Evolutionary conservation across 2,329 filamentous ascomycete genomes (phyloP), one percentile per base, ranked within the genome.

Genomic region (Alternaria incomplexa): DNA sequence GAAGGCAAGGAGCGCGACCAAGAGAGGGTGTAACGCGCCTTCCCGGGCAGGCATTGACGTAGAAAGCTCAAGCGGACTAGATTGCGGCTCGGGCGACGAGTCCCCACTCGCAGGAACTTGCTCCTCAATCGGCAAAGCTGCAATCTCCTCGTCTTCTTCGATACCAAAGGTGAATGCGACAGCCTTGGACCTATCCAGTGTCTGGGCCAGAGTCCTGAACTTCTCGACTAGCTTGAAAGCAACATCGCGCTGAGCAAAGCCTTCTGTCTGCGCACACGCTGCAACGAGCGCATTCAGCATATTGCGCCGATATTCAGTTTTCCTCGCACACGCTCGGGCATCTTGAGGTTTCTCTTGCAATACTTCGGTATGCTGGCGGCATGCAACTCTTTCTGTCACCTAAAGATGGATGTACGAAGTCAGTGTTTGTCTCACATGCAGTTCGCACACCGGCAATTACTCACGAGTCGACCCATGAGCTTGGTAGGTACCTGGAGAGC

Each of bases 1-100:
- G 52, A 58, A 70, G 3, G 66, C 62, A 12, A 68, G 22, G 12
- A 68, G 54, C 13, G 62, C 63, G 12, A 67, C 46, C 20, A 44
- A 50, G 2, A 69, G 50, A 9, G 66, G 66, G 32, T 68, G 66
- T 8, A 65, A 13, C 3, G 64, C 5, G 17, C 44, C 22, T 25
- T 50, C 9, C 9, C 9, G 7, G 23, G 7, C n/a, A 20, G 23
- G 12, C n/a, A 51, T 23, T 12, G 30, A 32, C 3, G 9, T 26
- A 26, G 32, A 23, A 52, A 13, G 10, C 13, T 22, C 7, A 17
- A 26, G 22, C 7, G 12, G n/a, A n/a, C 25, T 32, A 43, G 5
- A 22, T 23, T 30, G 11, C 7, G 26, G 28, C 12, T 22, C 30
- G 30, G 51, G 26, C 22, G 20, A 47, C 9, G 28, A 17, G 13